Conservation (phyloP, 352 stramenopile species). For the Globisporangium spiculum region DNA sequence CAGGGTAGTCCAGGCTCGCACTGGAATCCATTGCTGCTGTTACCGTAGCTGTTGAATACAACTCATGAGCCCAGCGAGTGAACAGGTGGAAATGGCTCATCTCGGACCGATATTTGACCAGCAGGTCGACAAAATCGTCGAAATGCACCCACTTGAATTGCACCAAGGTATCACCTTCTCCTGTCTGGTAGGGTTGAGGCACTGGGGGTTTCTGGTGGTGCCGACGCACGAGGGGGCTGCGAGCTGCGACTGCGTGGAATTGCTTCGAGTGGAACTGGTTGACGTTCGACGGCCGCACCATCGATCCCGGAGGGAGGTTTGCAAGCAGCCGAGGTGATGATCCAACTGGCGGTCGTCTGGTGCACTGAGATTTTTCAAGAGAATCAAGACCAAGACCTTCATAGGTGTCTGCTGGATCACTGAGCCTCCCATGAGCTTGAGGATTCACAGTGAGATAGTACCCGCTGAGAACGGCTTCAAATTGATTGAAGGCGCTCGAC, state of each 20-base stretch:
- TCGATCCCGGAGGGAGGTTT: conserved; percentile 6
- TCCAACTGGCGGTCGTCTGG: not conserved
- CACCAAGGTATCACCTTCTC: not conserved
- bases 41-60: conserved; percentile 36
- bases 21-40: not conserved
- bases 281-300: conserved; percentile 44
- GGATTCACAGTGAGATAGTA: conserved; percentile 23
- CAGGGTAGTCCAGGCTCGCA: not conserved
- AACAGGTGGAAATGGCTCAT: conserved; percentile 73
- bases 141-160: conserved; percentile 46
- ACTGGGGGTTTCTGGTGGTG: conserved; percentile 10
- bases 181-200: not conserved
- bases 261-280: conserved; percentile 62
- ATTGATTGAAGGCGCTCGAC: conserved; percentile 42
- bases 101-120: conserved; percentile 56
- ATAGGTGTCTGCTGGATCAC: not conserved
- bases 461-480: conserved; percentile 44
- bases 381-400: not conserved
- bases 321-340: not conserved
- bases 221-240: conserved; percentile 45
- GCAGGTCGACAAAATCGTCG: conserved; percentile 49
- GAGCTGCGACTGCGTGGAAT: conserved; percentile 41
- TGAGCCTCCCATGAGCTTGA: not conserved
- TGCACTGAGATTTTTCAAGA: not conserved
- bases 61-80: conserved; percentile 48